Evolutionary conservation across 2,329 filamentous ascomycete genomes (phyloP), one percentile per base, ranked within the genome.

Genomic region (Paracamarosporium sp.): DNA sequence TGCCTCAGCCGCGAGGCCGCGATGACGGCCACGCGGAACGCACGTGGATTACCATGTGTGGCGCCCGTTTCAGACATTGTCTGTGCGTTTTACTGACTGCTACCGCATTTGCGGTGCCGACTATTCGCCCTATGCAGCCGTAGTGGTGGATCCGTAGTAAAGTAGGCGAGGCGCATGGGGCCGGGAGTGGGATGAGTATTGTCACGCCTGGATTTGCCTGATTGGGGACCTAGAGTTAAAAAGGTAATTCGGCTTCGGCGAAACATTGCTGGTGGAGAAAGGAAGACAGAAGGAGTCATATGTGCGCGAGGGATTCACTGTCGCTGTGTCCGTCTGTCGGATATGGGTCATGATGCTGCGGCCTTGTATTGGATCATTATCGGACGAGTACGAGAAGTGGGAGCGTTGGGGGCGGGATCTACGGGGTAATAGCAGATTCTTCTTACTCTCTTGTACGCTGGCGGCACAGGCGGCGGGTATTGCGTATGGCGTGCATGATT

Each of bases 161-260:
- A n/a, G n/a, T n/a, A n/a, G n/a, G n/a, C n/a, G n/a, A n/a, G n/a
- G n/a, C n/a, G n/a, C n/a, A n/a, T n/a, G n/a, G n/a, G n/a, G n/a
- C n/a, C n/a, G 13, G 33, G 33, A 15, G 5, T 50, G 47, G 33
- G 31, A 50, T 50, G 47, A 40, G 33, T 30, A 40, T 40, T 50
- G 47, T 50, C 47, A 50, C 47, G 47, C 47, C 47, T 50, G 47
- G 24, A 50, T 40, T 28, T 15, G 33, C 47, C 47, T 8, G 24
- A 28, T 30, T 28, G 8, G 31, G 22, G 13, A n/a, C 20, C 22
- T 9, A 12, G 40, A 24, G 13, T 9, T 17, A 35, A 15, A 9
- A 40, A 7, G 30, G 17, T 24, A 22, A 12, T 17, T 33, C 45
- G 45, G 45, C 9, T 7, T 24, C 45, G 45, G 45, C 30, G 45